Evolutionary conservation across 2,329 filamentous ascomycete genomes (phyloP).

Genomic region (Monosporascus sp.): DNA sequence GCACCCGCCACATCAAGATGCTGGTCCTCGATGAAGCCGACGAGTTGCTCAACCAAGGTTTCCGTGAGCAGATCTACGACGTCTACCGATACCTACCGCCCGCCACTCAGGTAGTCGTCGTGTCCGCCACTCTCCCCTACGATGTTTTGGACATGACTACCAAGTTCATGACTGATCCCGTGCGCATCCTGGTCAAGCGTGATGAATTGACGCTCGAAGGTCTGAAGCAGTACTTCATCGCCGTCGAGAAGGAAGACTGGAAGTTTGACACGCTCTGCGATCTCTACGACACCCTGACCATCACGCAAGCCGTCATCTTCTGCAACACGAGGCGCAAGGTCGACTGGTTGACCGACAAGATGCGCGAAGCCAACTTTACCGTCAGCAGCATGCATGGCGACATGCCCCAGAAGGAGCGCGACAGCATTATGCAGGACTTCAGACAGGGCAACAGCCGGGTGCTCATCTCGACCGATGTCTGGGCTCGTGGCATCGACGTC

Average conservation of each 20-base stretch:
- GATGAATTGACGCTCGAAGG: slow-evolving; percentile 97
- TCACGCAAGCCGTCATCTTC: slow-evolving; percentile 98
- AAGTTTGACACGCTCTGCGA: slow-evolving; percentile 99
- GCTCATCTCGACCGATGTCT: slow-evolving; percentile 94
- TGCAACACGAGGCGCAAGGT: slow-evolving; percentile 99
- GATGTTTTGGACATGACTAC: slow-evolving; percentile 99
- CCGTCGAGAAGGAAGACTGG: slow-evolving; percentile 99
- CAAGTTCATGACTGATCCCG: slow-evolving; percentile 99
- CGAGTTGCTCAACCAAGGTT: slow-evolving; percentile 79
- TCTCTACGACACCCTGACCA: slow-evolving; percentile 96
- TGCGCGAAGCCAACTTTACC: slow-evolving; percentile 98
- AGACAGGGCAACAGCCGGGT: slow-evolving; percentile 93
- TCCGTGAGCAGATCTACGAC: slow-evolving; percentile 98
- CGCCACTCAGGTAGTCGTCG: slow-evolving; percentile 95
- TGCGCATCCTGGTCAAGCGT: slow-evolving; percentile 95
- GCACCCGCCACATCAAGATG: slow-evolving; percentile 61
- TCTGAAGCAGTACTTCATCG: slow-evolving; percentile 98
- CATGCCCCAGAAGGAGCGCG: slow-evolving; percentile 97
- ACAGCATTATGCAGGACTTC: slow-evolving; percentile 99
- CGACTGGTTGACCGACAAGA: slow-evolving; percentile 98
- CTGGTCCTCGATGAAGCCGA: slow-evolving; percentile 58
- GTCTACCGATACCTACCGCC: slow-evolving; percentile 96
- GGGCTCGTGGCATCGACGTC: slow-evolving; percentile 97
- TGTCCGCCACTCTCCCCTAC: slow-evolving; percentile 93
- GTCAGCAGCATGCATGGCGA: slow-evolving; percentile 99